phyloP scores from a whole-genome alignment of 179 eudicot genomes.

The Nepenthes alata region DNA sequence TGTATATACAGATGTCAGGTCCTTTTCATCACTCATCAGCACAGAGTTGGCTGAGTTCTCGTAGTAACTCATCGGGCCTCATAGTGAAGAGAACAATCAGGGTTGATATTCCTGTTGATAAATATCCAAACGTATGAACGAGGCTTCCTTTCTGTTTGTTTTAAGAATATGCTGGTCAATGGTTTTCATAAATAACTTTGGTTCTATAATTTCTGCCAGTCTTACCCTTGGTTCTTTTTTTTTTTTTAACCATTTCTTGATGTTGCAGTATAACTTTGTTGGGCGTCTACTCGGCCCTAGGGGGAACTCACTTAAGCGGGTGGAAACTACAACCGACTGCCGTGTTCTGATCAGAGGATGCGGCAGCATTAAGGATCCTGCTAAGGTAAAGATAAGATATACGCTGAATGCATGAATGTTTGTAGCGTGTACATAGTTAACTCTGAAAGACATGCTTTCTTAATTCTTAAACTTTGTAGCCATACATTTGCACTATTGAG shows the following conservation, averaged over 20 bases:
- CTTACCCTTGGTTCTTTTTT: no score
- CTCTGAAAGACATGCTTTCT: not conserved
- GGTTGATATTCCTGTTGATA: conserved; percentile 88
- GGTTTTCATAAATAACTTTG: not conserved
- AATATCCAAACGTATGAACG: conserved; percentile 76
- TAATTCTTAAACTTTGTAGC: not conserved
- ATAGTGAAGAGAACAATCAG: conserved; percentile 87
- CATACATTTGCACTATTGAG: not conserved
- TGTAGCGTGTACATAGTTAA: not conserved
- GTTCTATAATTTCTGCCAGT: no score
- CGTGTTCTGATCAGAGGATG: conserved; percentile 98
- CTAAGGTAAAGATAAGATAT: conserved; percentile 38
- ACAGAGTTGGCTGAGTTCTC: conserved; percentile 80
- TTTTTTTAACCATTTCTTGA: no score
- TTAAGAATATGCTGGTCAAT: not conserved
- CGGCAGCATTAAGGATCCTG: conserved; percentile 96
- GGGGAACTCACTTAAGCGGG: conserved; percentile 92
- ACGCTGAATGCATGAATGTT: no score
- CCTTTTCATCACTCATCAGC: conserved; percentile 59
- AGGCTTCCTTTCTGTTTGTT: conserved; percentile 6
- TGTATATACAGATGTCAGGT: conserved; percentile 58
- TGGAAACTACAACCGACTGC: conserved; percentile 86
- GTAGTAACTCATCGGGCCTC: conserved; percentile 75
- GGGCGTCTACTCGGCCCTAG: conserved; percentile 98
- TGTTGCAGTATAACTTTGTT: conserved; percentile 86